Evolutionary conservation across 768 basidiomycete species (phyloP).

Genomic region (Boletales sp.): DNA sequence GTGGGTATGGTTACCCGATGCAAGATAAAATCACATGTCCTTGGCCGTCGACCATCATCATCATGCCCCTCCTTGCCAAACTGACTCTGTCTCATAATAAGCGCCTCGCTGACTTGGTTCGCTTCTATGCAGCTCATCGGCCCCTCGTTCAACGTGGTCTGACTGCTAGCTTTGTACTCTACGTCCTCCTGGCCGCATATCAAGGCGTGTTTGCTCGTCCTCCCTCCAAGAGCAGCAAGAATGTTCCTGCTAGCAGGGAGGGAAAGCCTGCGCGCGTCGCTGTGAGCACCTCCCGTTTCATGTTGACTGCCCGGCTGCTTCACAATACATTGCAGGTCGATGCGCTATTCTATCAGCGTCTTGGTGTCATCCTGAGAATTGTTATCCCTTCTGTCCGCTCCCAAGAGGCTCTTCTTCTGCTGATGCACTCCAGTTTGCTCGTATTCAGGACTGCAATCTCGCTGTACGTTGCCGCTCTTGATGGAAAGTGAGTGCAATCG

Average conservation of each 20-base stretch:
- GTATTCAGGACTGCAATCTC: conserved; percentile 89
- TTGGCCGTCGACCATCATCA: neutral
- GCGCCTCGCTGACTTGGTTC: conserved; percentile 41
- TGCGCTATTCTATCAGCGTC: conserved; percentile 81
- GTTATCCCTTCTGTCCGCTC: conserved; percentile 84
- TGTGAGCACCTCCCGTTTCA: conserved; percentile 38
- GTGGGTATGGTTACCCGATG: no score
- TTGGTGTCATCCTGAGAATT: conserved; percentile 75
- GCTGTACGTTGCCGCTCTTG: conserved; percentile 89
- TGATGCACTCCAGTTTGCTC: conserved; percentile 86
- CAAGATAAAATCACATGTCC: conserved; percentile 11
- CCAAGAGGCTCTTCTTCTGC: conserved; percentile 82
- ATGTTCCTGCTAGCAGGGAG: conserved; percentile 18
- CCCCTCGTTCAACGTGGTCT: conserved; percentile 70
- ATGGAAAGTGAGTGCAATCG: conserved; percentile 67
- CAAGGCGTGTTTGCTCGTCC: conserved; percentile 49
- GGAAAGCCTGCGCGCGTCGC: conserved; percentile 61
- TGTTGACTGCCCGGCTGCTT: neutral
- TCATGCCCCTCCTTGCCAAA: conserved; percentile 28
- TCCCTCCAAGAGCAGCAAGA: conserved; percentile 13
- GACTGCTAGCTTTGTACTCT: conserved; percentile 65
- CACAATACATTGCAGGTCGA: conserved; percentile 60
- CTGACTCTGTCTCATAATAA: conserved; percentile 22
- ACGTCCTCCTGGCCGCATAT: conserved; percentile 66
- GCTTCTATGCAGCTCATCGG: conserved; percentile 59